Evolutionary conservation across 768 basidiomycete species (phyloP).

Genomic region (Hericium coralloides): DNA sequence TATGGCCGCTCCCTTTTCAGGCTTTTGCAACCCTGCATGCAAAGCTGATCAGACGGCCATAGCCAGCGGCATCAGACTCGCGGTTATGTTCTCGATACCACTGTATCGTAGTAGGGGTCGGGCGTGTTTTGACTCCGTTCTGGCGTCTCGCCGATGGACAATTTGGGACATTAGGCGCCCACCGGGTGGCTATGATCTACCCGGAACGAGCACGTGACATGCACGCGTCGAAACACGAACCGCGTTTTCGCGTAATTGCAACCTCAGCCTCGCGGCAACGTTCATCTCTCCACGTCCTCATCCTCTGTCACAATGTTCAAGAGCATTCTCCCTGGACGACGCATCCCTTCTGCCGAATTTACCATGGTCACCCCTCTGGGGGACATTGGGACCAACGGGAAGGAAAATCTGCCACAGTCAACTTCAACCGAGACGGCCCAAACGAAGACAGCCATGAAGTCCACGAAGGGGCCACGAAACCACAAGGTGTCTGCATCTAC

Average conservation of each 20-base stretch:
- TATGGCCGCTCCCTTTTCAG: neutral
- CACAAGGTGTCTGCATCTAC: conserved; percentile 22
- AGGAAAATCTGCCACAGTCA: conserved; percentile 51
- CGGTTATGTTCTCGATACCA: neutral
- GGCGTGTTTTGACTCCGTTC: neutral
- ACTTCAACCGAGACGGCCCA: conserved; percentile 19
- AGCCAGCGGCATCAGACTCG: neutral
- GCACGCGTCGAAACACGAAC: conserved; percentile 14
- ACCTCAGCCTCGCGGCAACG: neutral
- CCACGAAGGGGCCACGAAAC: conserved; percentile 30
- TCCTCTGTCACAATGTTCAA: conserved; percentile 56
- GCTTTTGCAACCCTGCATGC: neutral
- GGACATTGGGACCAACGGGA: conserved; percentile 40
- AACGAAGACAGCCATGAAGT: conserved; percentile 19
- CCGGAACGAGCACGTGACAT: conserved; percentile 5
- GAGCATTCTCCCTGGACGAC: conserved; percentile 63
- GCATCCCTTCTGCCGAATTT: conserved; percentile 59
- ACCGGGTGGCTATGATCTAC: no score
- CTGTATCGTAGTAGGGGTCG: neutral
- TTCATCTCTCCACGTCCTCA: neutral
- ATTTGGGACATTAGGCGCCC: no score
- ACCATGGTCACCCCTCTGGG: conserved; percentile 52
- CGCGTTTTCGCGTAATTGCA: conserved; percentile 1
- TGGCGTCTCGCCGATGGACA: no score
- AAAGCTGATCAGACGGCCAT: neutral